Conservation (phyloP, 2,329 filamentous ascomycete species). For the Sphaerulina vaccinii region DNA sequence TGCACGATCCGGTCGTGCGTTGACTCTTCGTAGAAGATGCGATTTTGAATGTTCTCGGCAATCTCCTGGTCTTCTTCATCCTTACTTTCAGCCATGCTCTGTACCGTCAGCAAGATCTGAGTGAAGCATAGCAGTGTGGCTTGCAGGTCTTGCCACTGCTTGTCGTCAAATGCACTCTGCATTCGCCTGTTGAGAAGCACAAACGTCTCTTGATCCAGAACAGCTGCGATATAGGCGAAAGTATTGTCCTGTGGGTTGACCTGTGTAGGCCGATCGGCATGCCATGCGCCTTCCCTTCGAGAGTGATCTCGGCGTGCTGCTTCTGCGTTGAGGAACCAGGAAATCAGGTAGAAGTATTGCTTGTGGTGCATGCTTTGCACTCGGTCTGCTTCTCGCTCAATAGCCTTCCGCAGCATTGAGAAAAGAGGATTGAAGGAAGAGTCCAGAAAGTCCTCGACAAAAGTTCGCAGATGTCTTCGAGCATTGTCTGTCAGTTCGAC, state of each 20-base stretch:
- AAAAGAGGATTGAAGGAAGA: constrained; percentile 91
- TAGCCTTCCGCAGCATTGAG: constrained; percentile 77
- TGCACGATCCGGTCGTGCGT: constrained; percentile 85
- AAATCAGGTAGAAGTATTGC: constrained; percentile 88
- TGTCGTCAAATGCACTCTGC: constrained; percentile 74
- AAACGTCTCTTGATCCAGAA: constrained; percentile 93
- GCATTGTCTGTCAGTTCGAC: constrained; percentile 69
- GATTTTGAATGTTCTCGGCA: constrained; percentile 91
- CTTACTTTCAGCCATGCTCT: constrained; percentile 82
- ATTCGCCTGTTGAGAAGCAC: constrained; percentile 82
- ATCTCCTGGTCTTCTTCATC: constrained; percentile 96
- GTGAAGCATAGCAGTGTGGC: constrained; percentile 93
- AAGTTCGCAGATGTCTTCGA: constrained; percentile 72
- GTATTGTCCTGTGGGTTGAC: constrained; percentile 60
- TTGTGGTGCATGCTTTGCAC: constrained; percentile 70
- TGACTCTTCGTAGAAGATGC: constrained; percentile 97
- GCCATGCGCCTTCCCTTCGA: constrained; percentile 45
- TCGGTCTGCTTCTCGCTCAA: constrained; percentile 85
- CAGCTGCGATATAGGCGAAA: constrained; percentile 83
- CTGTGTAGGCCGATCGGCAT: constrained; percentile 38
- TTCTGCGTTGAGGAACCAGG: constrained; percentile 85
- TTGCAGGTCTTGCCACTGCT: constrained; percentile 82
- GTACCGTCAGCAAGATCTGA: constrained; percentile 81
- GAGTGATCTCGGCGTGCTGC: constrained; percentile 61
- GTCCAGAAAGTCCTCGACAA: constrained; percentile 91